phyloP scores from a whole-genome alignment of 352 stramenopile species.

The Plasmopara halstedii region DNA sequence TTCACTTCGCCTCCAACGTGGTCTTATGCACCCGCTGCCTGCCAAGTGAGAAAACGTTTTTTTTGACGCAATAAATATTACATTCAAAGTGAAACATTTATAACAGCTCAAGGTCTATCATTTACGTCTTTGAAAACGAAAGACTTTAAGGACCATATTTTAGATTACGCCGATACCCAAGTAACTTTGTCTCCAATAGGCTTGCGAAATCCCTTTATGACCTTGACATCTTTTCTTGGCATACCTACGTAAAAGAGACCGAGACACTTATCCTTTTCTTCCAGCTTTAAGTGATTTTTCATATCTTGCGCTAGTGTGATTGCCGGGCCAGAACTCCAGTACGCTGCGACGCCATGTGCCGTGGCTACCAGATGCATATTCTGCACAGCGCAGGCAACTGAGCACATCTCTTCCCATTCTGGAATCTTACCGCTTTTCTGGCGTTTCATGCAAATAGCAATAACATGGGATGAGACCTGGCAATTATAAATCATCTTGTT shows the following conservation, averaged over 20 bases:
- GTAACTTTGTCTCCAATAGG: constrained; percentile 73
- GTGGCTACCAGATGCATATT: constrained; percentile 79
- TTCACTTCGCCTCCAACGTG: not conserved
- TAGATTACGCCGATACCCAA: constrained; percentile 21
- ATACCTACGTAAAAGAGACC: constrained; percentile 82
- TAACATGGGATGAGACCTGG: constrained; percentile 57
- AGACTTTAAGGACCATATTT: not conserved
- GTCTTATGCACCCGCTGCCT: constrained; percentile 3
- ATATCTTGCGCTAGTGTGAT: constrained; percentile 63
- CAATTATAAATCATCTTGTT: constrained; percentile 75
- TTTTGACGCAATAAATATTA: not conserved
- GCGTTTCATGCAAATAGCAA: constrained; percentile 84
- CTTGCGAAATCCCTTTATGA: constrained; percentile 49
- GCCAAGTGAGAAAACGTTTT: constrained; percentile 5
- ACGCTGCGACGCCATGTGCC: constrained; percentile 60
- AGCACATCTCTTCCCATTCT: constrained; percentile 74
- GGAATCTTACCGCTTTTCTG: constrained; percentile 74
- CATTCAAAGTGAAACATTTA: no score
- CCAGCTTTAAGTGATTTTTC: constrained; percentile 70
- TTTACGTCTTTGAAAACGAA: not conserved
- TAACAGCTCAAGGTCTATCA: no score
- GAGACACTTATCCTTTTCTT: constrained; percentile 67
- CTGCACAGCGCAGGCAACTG: constrained; percentile 70
- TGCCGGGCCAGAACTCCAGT: constrained; percentile 76
- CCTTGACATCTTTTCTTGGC: constrained; percentile 35